Evolutionary conservation across 2,329 filamentous ascomycete genomes (phyloP), one percentile per base, ranked within the genome.

Genomic region (Fusarium illudens): DNA sequence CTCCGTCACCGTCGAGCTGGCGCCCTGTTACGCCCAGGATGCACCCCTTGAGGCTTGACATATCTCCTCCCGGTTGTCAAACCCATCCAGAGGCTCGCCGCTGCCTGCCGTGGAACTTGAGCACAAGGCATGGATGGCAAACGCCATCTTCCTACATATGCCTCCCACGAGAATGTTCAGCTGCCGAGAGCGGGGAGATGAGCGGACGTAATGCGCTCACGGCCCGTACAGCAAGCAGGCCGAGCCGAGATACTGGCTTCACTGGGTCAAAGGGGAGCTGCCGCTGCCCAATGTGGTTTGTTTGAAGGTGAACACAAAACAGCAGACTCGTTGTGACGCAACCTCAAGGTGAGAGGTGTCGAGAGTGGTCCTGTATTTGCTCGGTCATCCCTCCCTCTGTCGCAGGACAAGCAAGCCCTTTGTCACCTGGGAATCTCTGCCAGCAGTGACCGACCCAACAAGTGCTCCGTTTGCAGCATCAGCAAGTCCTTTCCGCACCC

Each of bases 101-200:
- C 68, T 71, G 59, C 52, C 60, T 69, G 58, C 44, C 46, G 67
- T 73, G 58, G 51, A 51, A 73, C 71, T 65, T 22, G 29, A 30
- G 30, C 36, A 58, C 51, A 20, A 61, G 49, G 57, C 30, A 48
- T 54, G 36, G 12, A 30, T 34, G 36, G 49, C 55, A 55, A 54
- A 52, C 51, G 34, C 44, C 27, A 42, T 49, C 29, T 17, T 56
- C 25, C 27, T 36, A n/a, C n/a, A n/a, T n/a, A 37, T 33, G 27
- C 29, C 27, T 13, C 37, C 44, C 30, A 32, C 36, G n/a, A 34
- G 10, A 52, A 48, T 11, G 7, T 29, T 11, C n/a, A n/a, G 44
- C 49, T 34, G 19, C 30, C 34, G 33, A 30, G 20, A 39, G 46
- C 13, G 22, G 13, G 12, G 32, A 57, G 36, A 33, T 27, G 49